Base-by-base conservation (phyloP, 2,329 filamentous ascomycete genomes). In the Colletotrichum ledebouriae region DNA sequence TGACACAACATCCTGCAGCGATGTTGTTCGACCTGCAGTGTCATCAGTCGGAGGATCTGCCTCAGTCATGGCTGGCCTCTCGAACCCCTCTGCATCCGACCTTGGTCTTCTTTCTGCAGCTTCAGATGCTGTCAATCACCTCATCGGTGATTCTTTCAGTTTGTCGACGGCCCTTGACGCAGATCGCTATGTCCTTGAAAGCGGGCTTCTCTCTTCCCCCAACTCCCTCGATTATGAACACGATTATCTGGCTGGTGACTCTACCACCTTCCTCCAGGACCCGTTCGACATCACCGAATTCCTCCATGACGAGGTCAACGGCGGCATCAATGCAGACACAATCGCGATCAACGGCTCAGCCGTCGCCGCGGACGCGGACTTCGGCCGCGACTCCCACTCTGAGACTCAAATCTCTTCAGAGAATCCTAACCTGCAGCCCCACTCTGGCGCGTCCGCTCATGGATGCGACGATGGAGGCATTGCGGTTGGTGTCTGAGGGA, bases 1-100 rank as follows among this genome's bases (percentile, higher is more conserved):
- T 89, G 96, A 96, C 94, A 98, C 96, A 98, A 98, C 94, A 97
- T 97, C 94, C 96, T 98, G 96, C 96, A 87, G 96, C 88, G 94
- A 91, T 98, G 95, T 98, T 98, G 96, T 98, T 92, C 81, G 96
- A 97, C 96, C 96, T 97, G 96, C 96, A 92, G 96, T 99, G 96
- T 98, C 96, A 91, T 95, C 94, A 89, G 91, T 95, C 92, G 92
- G 88, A 84, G 86, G 87, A 87, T 82, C 84, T 82, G 80, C 80
- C 83, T 76, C 80, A 78, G 78, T 79, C 80, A 75, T 83, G 80
- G 77, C 76, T 73, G 77, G 77, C 76, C 74, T 83, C 80, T 72
- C 83, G 76, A 78, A 82, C 79, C 75, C 78, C 76, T 77, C 76
- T 76, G 72, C 76, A 76, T 67, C 78, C 77, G 70, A 74, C 76